Base-by-base conservation (phyloP, 768 basidiomycete genomes). In the Rhodosporidiobolus sp. region DNA sequence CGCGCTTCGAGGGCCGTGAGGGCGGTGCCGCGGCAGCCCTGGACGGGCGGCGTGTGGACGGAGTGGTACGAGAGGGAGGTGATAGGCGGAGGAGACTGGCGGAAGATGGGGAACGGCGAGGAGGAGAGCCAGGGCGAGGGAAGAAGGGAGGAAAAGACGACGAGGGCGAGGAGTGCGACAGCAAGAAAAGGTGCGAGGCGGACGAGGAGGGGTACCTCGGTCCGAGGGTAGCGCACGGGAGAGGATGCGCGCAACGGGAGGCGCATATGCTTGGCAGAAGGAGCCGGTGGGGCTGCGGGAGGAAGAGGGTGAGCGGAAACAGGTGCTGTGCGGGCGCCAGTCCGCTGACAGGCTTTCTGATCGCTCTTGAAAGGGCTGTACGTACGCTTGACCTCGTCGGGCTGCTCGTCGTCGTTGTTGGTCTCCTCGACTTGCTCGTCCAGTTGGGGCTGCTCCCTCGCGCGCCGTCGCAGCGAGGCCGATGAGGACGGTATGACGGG, bases 1-100 rank as follows among this genome's bases (percentile, higher is more conserved):
- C 74, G 58, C 38, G 52, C 35, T 17, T 71, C 66, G 52, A 67
- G 63, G 17, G 58, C n/a, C 0, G 62, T 67, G 22, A 53, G 54
- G 26, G 30, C 3, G n/a, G 48, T 11, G 30, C 61, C 52, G 34
- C 63, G 65, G 57, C 76, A 77, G 46, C 74, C 74, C 14, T n/a
- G 45, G 26, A 71, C 65, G n/a, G 76, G 67, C 3, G 67, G 67
- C 32, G 19, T 43, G 38, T 43, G 38, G 14, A 14, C 7, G 8
- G 38, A 43, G 38, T 43, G 38, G 38, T 43, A 43, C 8, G 38
- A 43, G 38, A 43, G 38, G 30, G 28, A 8, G 20, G 62, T 17
- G 4, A 30, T 7, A 3, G 54, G 54, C 9, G n/a, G 8, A 14
- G 54, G n/a, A 5, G 54, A 9, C 26, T 32, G 57, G 55, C 38